Percentiles rank a stretch among this genome's conserved stretches.
Conservation (phyloP, 345 rosid genomes). For the Ceriops tagal region DNA sequence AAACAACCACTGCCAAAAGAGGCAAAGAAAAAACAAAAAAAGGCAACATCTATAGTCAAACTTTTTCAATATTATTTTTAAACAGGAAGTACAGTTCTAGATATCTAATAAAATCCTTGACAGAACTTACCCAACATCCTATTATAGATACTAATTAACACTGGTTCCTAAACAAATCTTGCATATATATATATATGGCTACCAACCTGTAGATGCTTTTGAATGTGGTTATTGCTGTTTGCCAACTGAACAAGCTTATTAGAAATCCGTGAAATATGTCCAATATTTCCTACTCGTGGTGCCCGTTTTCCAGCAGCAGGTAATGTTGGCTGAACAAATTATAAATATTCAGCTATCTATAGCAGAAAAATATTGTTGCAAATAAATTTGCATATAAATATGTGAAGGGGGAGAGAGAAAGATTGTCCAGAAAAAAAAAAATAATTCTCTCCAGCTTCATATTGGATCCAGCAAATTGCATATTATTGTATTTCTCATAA, state of each 20-base stretch:
- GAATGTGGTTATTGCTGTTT: conserved; percentile 52
- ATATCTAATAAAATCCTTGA: too few relatives aligned
- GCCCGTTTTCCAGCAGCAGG: conserved; percentile 67
- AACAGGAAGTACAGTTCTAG: too few relatives aligned
- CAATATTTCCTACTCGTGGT: conserved; percentile 82
- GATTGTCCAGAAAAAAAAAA: neutral
- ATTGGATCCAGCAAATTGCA: too few relatives aligned
- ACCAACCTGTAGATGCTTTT: conserved; percentile 69
- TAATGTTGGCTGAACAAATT: conserved; percentile 63
- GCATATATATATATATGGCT: neutral
- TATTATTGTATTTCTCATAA: too few relatives aligned
- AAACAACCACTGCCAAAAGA: too few relatives aligned
- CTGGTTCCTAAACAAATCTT: neutral
- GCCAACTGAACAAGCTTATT: conserved; percentile 79
- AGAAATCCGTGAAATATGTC: conserved; percentile 79
- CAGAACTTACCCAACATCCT: too few relatives aligned
- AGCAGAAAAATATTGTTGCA: neutral
- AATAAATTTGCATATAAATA: neutral
- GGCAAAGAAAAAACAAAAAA: too few relatives aligned
- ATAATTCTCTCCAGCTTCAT: too few relatives aligned
- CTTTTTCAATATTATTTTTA: too few relatives aligned
- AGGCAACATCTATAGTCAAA: too few relatives aligned
- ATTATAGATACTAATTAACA: too few relatives aligned
- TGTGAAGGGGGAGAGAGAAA: neutral
- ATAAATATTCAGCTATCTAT: neutral